Evolutionary conservation across 2,329 filamentous ascomycete genomes (phyloP), one percentile per base, ranked within the genome.

Genomic region (Raffaelea albimanens): DNA sequence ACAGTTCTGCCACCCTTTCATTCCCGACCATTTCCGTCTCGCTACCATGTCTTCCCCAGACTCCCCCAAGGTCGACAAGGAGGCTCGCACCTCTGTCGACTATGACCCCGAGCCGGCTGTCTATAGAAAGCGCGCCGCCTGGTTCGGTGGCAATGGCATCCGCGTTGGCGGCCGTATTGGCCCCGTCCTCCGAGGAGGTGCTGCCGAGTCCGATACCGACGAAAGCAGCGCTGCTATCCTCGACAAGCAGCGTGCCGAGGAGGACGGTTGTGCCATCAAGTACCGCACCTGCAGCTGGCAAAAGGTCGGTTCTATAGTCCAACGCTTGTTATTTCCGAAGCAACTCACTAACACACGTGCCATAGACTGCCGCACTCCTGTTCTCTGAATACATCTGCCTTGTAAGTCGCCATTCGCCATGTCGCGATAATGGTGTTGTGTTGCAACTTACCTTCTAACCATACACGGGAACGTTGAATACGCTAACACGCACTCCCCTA

Each of bases 351-450:
- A 29, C 25, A 38, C 19, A 23, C 22, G 33, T 14, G 18, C 41
- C 31, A 42, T 50, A 85, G 84, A 95, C 90, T 46, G 88, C 90
- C 0, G 88, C 84, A 1, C 65, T 95, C 56, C 79, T 96, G 45
- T 95, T 96, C 67, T 93, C 87, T 44, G 90, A 96, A 70, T 96
- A 96, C 63, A 96, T 96, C 50, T 95, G 88, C 63, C 69, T 96
- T 66, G 65, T 67, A 50, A 56, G 63, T 34, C 25, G 16, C 39
- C 18, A 41, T 34, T 13, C n/a, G n/a, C n/a, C n/a, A n/a, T n/a
- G n/a, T n/a, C n/a, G n/a, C n/a, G n/a, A n/a, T n/a, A n/a, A n/a
- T n/a, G n/a, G n/a, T n/a, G n/a, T n/a, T n/a, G n/a, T n/a, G n/a
- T n/a, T n/a, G n/a, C n/a, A n/a, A n/a, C n/a, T n/a, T n/a, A n/a